Evolutionary conservation across 139 green algal genomes (phyloP).

Genomic region (Protoeuglena noctilucae): DNA sequence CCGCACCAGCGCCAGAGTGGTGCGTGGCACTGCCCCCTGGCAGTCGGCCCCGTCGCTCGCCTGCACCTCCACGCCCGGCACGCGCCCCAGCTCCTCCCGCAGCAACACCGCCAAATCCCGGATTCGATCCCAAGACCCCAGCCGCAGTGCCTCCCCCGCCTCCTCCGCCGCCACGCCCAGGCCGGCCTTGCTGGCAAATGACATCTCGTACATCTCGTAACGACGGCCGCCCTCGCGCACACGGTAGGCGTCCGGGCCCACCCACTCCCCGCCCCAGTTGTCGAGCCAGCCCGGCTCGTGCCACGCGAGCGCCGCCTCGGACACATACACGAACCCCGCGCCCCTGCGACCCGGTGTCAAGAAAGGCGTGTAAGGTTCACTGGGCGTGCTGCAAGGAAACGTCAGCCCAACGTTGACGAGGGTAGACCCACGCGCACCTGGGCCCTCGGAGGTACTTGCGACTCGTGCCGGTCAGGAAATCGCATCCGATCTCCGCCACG

Average conservation of each 20-base stretch:
- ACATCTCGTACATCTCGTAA: constrained; percentile 52
- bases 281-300: constrained; percentile 41
- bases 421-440: too few species aligned
- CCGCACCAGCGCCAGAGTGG: too few species aligned
- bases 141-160: constrained; percentile 7
- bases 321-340: constrained; percentile 38
- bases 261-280: constrained; percentile 30
- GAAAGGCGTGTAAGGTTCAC: too few species aligned
- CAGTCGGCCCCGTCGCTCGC: constrained; percentile 19
- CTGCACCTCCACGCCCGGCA: constrained; percentile 20
- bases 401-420: too few species aligned
- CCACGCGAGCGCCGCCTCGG: constrained; percentile 12
- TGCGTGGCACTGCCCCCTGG: too few species aligned
- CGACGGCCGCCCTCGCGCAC: constrained; percentile 20
- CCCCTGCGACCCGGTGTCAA: constrained; percentile 31
- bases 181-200: constrained; percentile 33
- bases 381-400: too few species aligned
- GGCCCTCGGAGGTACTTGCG: constrained; percentile 41
- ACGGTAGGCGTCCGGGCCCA: constrained; percentile 11
- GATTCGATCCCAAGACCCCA: neutral
- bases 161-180: constrained; percentile 41
- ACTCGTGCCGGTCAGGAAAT: constrained; percentile 40
- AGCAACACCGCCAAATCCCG: too few species aligned
- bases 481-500: constrained; percentile 30
- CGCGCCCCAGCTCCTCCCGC: too few species aligned